Conservation (phyloP, 148 eudicot species). For the Mesembryanthemum crystallinum region DNA sequence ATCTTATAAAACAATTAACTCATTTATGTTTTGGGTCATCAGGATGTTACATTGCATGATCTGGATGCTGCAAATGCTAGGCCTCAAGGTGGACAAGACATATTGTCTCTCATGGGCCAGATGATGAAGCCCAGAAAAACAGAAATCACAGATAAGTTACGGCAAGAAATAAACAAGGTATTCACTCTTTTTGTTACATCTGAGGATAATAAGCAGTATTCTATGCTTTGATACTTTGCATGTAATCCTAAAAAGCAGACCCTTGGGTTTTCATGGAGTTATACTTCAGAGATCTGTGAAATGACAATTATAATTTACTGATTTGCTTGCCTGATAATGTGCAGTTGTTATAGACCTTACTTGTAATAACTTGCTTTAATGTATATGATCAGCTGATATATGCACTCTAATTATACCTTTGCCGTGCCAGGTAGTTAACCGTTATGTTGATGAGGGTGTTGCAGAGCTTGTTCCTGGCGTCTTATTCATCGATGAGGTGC, state of each 20-base stretch:
- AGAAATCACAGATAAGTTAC: conserved; percentile 92
- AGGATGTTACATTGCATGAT: conserved; percentile 98
- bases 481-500: conserved; percentile 92
- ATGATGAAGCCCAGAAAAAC: conserved; percentile 98
- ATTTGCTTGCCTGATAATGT: background rate
- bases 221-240: background rate
- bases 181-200: background rate
- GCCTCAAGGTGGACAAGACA: conserved; percentile 99
- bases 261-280: background rate
- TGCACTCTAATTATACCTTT: background rate
- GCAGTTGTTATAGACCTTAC: background rate
- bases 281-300: background rate
- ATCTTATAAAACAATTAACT: background rate
- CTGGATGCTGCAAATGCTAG: conserved; percentile 99
- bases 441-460: conserved; percentile 93
- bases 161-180: conserved; percentile 97
- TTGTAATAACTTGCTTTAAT: too few relatives aligned
- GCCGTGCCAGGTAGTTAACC: conserved; percentile 74
- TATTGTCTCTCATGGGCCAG: conserved; percentile 92
- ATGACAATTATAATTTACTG: background rate
- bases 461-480: conserved; percentile 99
- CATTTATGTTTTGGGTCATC: conserved; percentile 18
- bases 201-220: background rate
- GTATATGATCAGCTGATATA: too few relatives aligned
- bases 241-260: background rate